Evolutionary conservation across 768 basidiomycete species (phyloP), one percentile per base, ranked within the genome.

Genomic region (Sarcomyxa edulis): DNA sequence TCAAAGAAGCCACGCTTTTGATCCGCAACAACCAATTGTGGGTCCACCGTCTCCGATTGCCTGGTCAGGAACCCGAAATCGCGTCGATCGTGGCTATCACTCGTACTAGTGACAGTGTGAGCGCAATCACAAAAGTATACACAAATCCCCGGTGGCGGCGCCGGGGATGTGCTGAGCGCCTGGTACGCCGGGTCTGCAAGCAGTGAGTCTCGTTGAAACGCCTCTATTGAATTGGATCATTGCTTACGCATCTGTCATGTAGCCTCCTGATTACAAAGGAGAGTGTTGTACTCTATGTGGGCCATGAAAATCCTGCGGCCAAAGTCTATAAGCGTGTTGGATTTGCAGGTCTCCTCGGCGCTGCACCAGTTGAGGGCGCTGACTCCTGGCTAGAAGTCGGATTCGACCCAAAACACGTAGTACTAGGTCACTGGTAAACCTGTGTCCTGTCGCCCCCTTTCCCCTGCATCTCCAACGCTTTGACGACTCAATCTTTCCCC

Each of bases 41-140:
- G 82, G 74, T 86, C 1, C 77, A 78, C 45, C 60, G 70, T 37
- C 62, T 76, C n/a, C 51, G 55, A 35, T 22, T 38, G 29, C 48
- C 29, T 10, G 50, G 51, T 6, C 48, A 49, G 30, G 29, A 35
- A 0, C 45, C 57, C 32, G 65, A 69, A 19, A 68, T 79, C 15
- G 79, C 84, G 0, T 84, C 70, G 14, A 74, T 88, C 27, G 80
- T 79, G 5, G 84, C 84, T 11, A 74, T 72, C 20, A 84, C 84
- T 6, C 65, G 87, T 8, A 74, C 76, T 42, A 77, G 68, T 18
- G 62, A 67, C 1, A 65, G 49, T 4, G 69, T 81, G 18, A 74
- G 77, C 2, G 73, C 80, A 0, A 76, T 89, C 31, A 81, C 81
- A 26, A 88, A 89, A 54, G 84, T 88, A 1, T 81, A 65, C 51